Base-by-base conservation (phyloP, 1,284 basidiomycete species). In the Microbotryum saponariae region DNA sequence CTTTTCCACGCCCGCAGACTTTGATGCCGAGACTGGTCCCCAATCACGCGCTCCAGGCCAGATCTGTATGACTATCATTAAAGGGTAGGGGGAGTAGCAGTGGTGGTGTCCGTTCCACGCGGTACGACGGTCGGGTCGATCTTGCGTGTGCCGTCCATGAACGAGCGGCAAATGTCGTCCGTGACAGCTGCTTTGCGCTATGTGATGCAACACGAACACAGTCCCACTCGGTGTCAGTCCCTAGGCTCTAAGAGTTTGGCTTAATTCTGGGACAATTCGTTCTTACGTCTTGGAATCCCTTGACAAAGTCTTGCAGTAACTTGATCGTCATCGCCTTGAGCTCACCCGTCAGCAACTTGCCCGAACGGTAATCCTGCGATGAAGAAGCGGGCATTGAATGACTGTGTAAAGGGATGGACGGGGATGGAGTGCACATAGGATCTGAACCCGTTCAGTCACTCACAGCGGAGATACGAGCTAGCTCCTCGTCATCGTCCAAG, bases 251-350 rank as follows among this genome's bases (percentile, higher is more conserved):
- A 31, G 37, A 4, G 14, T 12, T 42, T 42, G 16, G 37, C 14
- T 18, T 4, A 12, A 6, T 42, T 1, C 12, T 42, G 37, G 14
- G 37, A 37, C 2, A 18, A 6, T 18, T 14, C 16, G 6, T n/a
- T 67, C 72, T 52, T 23, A 74, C 92, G 77, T 88, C 88, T 78
- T 98, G 94, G 82, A 98, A 98, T 1, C 81, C 82, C 56, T 82
- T 82, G 33, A 97, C 89, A 64, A 97, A 89, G 51, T 82, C 78
- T 75, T 97, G 92, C 44, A 99, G 76, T 59, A 87, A 74, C 57
- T 83, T 81, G 66, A 98, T 97, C 74, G 91, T 96, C 74, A 81
- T 85, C 27, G 85, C 85, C 79, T 99, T 99, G 69, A 99, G 79
- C 76, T 98, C 86, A 10, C 92, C 91, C 0, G 93, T 97, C 60